Conservation (phyloP, 2,329 filamentous ascomycete species). For the Calonectria hawksworthii region DNA sequence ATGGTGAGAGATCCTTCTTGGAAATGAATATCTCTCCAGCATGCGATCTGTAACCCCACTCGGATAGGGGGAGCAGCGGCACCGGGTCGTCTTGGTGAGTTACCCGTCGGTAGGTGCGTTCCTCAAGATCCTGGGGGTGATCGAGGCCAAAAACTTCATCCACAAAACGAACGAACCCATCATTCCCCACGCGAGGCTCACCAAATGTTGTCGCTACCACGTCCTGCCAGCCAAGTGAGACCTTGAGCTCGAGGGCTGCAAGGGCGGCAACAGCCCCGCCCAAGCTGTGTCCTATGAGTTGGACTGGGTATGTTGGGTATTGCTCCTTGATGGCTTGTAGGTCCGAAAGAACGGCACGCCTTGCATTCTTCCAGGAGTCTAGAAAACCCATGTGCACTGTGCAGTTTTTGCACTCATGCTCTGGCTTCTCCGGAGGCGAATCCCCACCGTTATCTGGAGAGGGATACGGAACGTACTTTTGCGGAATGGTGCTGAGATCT, state of each 20-base stretch:
- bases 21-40: constrained; percentile 90
- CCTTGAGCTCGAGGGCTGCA: constrained; percentile 84
- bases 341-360: constrained; percentile 76
- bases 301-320: constrained; percentile 80
- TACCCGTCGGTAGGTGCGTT: constrained; percentile 76
- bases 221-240: constrained; percentile 80
- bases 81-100: constrained; percentile 92
- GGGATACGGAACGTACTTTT: constrained; percentile 92
- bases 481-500: constrained; percentile 89
- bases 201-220: constrained; percentile 91
- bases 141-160: constrained; percentile 65
- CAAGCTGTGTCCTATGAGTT: constrained; percentile 90
- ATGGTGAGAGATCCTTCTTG: constrained; percentile 78
- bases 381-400: constrained; percentile 95
- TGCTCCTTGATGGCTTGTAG: constrained; percentile 70
- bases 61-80: constrained; percentile 84
- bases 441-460: constrained; percentile 61
- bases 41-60: constrained; percentile 92
- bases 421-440: constrained; percentile 51
- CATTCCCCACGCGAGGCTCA: constrained; percentile 80
- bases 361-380: constrained; percentile 84
- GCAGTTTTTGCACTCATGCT: constrained; percentile 82
- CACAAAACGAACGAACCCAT: constrained; percentile 67
- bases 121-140: constrained; percentile 49
- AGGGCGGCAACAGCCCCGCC: constrained; percentile 93